Evolutionary conservation across 768 basidiomycete genomes (phyloP), one percentile per base, ranked within the genome.

Genomic region (Psilocybe cubensis): DNA sequence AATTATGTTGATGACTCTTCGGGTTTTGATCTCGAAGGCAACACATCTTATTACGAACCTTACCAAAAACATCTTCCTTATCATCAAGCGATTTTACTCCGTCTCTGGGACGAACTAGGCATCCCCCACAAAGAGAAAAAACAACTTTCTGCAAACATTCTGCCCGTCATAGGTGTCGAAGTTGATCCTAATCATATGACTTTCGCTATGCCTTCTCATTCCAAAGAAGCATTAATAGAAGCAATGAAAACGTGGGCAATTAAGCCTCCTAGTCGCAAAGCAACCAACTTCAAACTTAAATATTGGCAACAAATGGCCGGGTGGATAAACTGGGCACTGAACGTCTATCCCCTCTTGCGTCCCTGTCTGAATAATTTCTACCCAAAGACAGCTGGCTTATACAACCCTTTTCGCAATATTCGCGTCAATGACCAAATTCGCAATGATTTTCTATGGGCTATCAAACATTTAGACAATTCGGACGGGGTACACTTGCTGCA

Each of bases 281-380:
- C 23, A 46, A 25, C 17, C n/a, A n/a, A 9, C 35, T 55, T 44
- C 29, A 41, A 41, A 54, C 42, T 53, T 28, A 46, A 56, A 0
- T 44, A 66, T 7, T 77, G 64, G 52, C 59, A 65, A 17, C 31
- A 49, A 3, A 5, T 79, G 0, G 66, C 67, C 0, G 77, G 76
- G 0, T 78, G 70, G 71, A 21, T 69, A 10, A 79, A 79, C 46
- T 80, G 77, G 77, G 54, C 63, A 0, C 63, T 80, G n/a, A 80
- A 79, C 50, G 72, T 73, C 2, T 76, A 64, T 43, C 78, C 78
- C 0, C 54, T 73, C 0, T 63, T 81, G 0, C 61, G 66, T 0
- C 79, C 78, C 0, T 68, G 62, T 0, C 63, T 82, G 0, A 71
- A 57, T 12, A 55, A 64, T 0, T 3, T 79, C 0, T 81, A 80